Evolutionary conservation across 805 yeast genomes (phyloP), one percentile per base, ranked within the genome.

Genomic region (Lachancea mirantina): DNA sequence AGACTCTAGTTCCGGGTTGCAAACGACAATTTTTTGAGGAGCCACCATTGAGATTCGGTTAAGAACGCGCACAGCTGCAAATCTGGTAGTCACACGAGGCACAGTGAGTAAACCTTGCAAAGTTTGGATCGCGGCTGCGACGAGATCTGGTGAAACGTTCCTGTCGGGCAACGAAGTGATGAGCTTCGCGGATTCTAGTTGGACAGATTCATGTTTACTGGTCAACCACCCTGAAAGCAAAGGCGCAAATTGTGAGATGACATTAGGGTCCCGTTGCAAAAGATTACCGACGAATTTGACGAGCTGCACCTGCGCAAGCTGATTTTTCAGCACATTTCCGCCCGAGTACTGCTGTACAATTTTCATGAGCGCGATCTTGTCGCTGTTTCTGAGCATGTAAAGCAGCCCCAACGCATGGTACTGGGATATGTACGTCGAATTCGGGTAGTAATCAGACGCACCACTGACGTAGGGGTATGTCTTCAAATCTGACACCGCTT

Each of bases 321-420:
- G 83, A 51, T 77, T 82, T 49, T 78, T 80, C 51, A 92, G 65
- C 15, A 74, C 65, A 28, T 72, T 72, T 36, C 74, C 77, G 25
- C 67, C 68, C 20, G 72, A 60, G 49, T 83, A 75, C 39, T 84
- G 84, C 49, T 87, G 84, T 49, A 88, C 80, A 66, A 92, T 68
- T 60, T 89, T 89, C 71, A 84, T 73, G 49, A 92, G 67, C 2
- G 96, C 95, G 89, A 92, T 85, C 48, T 82, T 79, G 56, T 92
- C 98, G 57, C 82, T 94, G 50, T 79, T 79, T 57, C 94, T 76
- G 59, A 92, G 70, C 47, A 83, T 82, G 57, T 87, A 88, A 47
- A 94, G 65, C 48, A 92, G 70, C 15, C 96, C 96, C 46, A 92
- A 67, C 3, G 98, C 96, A 59, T 92, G 97, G 62, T 89, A 92